Evolutionary conservation across 1,284 basidiomycete genomes (phyloP), one percentile per base, ranked within the genome.

Genomic region (Papiliotrema nemorosa): DNA sequence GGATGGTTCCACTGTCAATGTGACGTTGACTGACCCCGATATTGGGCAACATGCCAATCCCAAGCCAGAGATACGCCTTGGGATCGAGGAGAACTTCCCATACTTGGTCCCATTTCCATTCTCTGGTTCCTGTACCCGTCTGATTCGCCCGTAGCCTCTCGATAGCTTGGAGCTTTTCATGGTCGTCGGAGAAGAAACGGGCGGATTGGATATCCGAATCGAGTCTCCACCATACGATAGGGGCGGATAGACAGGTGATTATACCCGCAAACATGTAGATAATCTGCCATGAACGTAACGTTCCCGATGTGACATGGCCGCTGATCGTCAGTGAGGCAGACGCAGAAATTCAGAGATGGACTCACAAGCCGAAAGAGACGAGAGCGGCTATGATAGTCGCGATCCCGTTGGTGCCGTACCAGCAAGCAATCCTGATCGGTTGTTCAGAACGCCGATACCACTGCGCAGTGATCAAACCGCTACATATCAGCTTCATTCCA

Each of bases 91-190:
- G 58, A 9, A 70, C 53, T 49, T 78, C 76, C 5, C 38, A 29
- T 16, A 70, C 59, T 31, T 77, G 76, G 7, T 44, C 13, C 66
- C 63, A 66, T 50, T 76, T 74, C 64, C 72, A 74, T 40, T 72
- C 64, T 43, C 52, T 63, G 4, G 55, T 54, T 4, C 63, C 69
- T 13, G 36, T 48, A 37, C 69, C 70, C 10, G 66, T 65, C 39
- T 72, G 56, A 55, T 74, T 74, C 38, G 66, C 62, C 16, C 62
- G 56, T 6, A 74, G 64, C 29, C 72, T 58, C 58, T 74, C 70
- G 37, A 69, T 58, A 21, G 65, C 72, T 54, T 62, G 59, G 9
- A 49, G 36, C 21, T 65, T 59, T 49, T 74, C 70, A 43, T 72
- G 57, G 7, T 60, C 47, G 14, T 59, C 53, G 3, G 72, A 55